Conservation (phyloP, 1,284 basidiomycete species). For the Puccinia hordei region DNA sequence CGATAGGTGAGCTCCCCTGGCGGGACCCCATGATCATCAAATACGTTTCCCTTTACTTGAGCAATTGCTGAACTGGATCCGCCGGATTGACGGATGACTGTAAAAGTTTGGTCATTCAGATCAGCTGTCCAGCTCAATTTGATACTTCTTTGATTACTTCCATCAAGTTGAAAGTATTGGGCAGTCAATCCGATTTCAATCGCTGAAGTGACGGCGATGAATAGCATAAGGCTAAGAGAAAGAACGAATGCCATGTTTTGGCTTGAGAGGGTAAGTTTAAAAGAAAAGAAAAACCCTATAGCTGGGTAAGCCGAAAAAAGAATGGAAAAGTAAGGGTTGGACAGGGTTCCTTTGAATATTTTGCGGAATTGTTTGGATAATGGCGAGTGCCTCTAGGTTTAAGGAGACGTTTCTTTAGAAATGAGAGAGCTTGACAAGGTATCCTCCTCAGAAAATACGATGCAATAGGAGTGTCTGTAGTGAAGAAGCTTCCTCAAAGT, state of each 20-base stretch:
- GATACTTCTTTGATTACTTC: background rate
- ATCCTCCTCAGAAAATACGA: no score
- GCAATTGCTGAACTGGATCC: background rate
- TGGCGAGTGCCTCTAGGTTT: no score
- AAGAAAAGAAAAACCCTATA: background rate
- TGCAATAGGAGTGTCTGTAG: no score
- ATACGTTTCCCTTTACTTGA: background rate
- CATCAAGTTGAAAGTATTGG: conserved; percentile 23
- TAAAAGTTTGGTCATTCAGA: background rate
- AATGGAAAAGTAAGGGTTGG: background rate
- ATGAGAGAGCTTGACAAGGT: no score
- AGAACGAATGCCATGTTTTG: background rate
- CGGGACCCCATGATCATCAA: conserved; percentile 18
- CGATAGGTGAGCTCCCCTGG: conserved; percentile 21
- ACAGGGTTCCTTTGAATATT: no score
- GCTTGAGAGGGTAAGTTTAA: background rate
- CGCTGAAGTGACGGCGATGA: background rate
- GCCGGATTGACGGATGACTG: background rate
- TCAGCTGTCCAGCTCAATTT: conserved; percentile 22
- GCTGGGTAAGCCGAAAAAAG: background rate
- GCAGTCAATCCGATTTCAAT: conserved; percentile 19
- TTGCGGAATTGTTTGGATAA: no score
- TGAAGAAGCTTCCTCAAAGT: no score
- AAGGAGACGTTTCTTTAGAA: no score
- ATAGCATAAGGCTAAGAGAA: conserved; percentile 4